A percentile compares a stretch with the other conserved stretches of the same genome.
phyloP scores from a whole-genome alignment of 23 red algal genomes.

The Gracilaria gracilis region DNA sequence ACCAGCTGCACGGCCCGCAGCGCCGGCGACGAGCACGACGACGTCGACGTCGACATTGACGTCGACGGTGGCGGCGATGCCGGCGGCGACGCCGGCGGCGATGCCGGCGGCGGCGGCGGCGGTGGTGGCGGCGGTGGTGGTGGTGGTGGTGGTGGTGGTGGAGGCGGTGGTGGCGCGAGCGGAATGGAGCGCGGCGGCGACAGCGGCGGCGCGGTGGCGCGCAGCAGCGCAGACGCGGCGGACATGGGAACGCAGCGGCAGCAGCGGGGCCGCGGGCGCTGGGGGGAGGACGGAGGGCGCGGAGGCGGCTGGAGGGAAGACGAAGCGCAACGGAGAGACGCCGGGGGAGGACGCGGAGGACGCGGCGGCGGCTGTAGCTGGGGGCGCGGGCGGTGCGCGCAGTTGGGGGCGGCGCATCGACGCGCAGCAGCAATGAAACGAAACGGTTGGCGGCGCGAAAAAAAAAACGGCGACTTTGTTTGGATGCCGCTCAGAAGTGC shows the following conservation, averaged over 20 bases:
- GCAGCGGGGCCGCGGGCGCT: not conserved
- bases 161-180: constrained; percentile 3
- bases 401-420: no score
- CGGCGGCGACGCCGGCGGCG: no score
- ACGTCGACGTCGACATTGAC: no score
- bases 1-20: constrained; percentile 8
- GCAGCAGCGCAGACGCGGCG: constrained; percentile 13
- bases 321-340: no score
- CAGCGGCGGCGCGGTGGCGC: constrained; percentile 29
- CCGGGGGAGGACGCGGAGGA: not conserved
- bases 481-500: not conserved
- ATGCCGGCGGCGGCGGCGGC: no score
- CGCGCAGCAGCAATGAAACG: no score
- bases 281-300: not conserved
- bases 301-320: not conserved
- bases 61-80: no score
- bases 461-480: not conserved
- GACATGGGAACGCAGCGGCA: not conserved
- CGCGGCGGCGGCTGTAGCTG: not conserved
- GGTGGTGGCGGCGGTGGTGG: no score
- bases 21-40: not conserved
- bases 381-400: not conserved
- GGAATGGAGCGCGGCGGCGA: constrained; percentile 9
- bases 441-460: no score
- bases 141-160: constrained; percentile 13